Conservation (phyloP, 768 basidiomycete genomes). For the Naganishia antarctica region DNA sequence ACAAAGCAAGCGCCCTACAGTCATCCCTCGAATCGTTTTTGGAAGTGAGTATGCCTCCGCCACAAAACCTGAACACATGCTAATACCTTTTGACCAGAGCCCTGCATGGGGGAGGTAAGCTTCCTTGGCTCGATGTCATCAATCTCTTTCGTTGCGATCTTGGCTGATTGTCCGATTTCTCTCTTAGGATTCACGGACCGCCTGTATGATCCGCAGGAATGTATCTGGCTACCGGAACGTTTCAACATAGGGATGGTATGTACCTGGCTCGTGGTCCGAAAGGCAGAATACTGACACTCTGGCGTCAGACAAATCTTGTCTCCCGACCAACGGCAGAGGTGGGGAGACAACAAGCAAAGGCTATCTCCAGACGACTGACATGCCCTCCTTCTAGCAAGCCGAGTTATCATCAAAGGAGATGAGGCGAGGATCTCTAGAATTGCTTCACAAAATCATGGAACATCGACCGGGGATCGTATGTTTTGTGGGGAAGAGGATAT, state of each 20-base stretch:
- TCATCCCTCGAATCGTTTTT: constrained; percentile 18
- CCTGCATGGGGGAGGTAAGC: constrained; percentile 11
- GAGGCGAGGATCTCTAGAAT: constrained; percentile 54
- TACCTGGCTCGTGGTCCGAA: constrained; percentile 1
- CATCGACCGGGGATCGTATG: constrained; percentile 65
- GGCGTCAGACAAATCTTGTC: constrained; percentile 63
- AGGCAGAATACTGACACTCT: not conserved
- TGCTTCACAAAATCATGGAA: constrained; percentile 60
- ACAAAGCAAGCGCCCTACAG: constrained; percentile 18
- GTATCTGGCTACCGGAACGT: constrained; percentile 31
- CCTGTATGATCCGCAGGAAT: constrained; percentile 15
- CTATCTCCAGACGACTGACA: too few species aligned
- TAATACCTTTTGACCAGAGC: not conserved
- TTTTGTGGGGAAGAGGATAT: constrained; percentile 72
- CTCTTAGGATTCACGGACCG: constrained; percentile 14
- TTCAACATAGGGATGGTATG: constrained; percentile 67
- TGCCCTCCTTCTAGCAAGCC: constrained; percentile 38
- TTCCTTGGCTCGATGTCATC: too few species aligned
- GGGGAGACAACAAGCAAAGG: too few species aligned
- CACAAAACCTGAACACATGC: not conserved
- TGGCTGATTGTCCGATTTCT: too few species aligned
- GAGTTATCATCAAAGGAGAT: constrained; percentile 48
- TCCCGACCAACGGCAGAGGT: constrained; percentile 66
- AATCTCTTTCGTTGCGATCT: too few species aligned
- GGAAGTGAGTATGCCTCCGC: constrained; percentile 4